phyloP scores from a whole-genome alignment of 768 basidiomycete genomes.

The Serpula lacrymans region DNA sequence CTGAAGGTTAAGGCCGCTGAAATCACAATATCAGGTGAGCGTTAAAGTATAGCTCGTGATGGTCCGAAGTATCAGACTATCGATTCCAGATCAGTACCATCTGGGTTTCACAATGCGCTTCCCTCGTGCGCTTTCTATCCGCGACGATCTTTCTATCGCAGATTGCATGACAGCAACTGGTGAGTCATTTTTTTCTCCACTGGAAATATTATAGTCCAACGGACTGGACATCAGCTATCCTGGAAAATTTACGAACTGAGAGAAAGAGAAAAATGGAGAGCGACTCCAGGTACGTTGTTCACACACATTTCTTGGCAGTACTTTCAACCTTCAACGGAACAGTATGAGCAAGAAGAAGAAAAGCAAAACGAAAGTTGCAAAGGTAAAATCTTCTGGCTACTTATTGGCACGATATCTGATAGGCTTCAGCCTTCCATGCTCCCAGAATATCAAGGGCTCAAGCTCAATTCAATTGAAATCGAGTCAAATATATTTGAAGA shows the following conservation, averaged over 20 bases:
- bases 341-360: slow-evolving; percentile 32
- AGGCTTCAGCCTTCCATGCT: slow-evolving; percentile 50
- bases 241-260: slow-evolving; percentile 58
- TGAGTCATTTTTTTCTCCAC: slow-evolving; percentile 20
- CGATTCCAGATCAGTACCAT: slow-evolving; percentile 68
- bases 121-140: slow-evolving; percentile 77
- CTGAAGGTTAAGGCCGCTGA: slow-evolving; percentile 93
- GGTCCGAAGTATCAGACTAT: slow-evolving; percentile 4
- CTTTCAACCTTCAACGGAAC: not conserved
- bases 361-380: slow-evolving; percentile 23
- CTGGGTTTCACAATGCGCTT: slow-evolving; percentile 92
- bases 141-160: slow-evolving; percentile 69
- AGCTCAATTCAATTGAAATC: slow-evolving; percentile 54
- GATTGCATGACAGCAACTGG: slow-evolving; percentile 75
- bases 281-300: slow-evolving; percentile 42
- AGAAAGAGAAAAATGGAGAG: slow-evolving; percentile 76
- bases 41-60: slow-evolving; percentile 5
- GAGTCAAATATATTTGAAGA: slow-evolving; percentile 68
- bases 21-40: slow-evolving; percentile 68
- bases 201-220: not conserved
- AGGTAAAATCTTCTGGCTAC: slow-evolving; percentile 12
- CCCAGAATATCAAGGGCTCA: slow-evolving; percentile 64
- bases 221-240: slow-evolving; percentile 39
- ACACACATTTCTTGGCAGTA: not conserved
- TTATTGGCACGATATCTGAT: not conserved